Percentiles rank a stretch among this genome's conserved stretches.
Conservation (phyloP, 176 grass and related monocot species). For the Rhynchospora breviuscula region DNA sequence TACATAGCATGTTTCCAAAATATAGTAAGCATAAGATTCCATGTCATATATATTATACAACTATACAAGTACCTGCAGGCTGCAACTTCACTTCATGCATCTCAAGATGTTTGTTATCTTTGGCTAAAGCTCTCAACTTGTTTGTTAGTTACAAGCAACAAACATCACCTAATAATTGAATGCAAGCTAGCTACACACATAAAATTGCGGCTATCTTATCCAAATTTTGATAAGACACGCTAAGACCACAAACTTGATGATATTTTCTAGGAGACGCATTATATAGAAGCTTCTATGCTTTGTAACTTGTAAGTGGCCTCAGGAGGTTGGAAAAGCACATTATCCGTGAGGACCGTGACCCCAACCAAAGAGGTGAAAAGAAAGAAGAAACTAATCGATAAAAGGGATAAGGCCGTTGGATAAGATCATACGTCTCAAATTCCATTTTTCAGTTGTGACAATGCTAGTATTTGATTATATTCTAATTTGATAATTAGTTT, state of each 20-base stretch:
- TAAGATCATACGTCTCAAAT: too few species aligned
- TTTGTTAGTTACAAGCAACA: not conserved
- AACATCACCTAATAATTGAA: not conserved
- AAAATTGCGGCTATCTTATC: not conserved
- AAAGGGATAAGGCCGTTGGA: not conserved
- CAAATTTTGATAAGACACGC: not conserved
- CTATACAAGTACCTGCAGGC: too few species aligned
- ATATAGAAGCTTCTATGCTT: not conserved
- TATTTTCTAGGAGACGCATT: not conserved
- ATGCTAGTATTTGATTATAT: too few species aligned
- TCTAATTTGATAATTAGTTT: too few species aligned
- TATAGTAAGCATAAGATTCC: too few species aligned
- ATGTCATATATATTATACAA: too few species aligned
- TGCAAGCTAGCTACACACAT: not conserved
- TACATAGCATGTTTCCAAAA: too few species aligned
- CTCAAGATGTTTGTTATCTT: not conserved
- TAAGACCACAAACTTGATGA: not conserved
- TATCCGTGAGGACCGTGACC: not conserved
- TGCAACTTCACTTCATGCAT: not conserved
- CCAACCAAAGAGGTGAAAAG: not conserved
- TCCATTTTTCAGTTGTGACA: too few species aligned
- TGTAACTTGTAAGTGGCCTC: not conserved
- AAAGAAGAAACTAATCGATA: not conserved
- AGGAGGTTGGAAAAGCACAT: not conserved
- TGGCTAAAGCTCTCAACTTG: not conserved